These are phyloP conservation scores for Simmondsia chinensis DNA, from an alignment of 148 eudicot species.

Conservation along the genomic window DNA sequence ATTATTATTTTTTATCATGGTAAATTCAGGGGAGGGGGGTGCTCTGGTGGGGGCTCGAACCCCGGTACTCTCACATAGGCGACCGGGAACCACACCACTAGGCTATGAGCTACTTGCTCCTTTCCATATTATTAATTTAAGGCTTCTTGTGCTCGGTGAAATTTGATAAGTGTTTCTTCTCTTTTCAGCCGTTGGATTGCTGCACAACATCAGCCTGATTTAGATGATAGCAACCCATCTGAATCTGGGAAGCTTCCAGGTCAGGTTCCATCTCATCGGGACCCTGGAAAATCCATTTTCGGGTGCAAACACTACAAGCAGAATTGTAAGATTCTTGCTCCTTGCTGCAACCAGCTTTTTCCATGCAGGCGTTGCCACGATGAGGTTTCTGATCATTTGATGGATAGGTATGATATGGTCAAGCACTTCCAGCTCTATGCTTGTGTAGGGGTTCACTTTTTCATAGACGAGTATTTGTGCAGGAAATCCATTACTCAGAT, in stretches of 20 bases:
- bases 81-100: no score
- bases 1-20: no score
- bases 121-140: no score
- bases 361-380: conserved; percentile 93
- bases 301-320: conserved; percentile 94
- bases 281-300: conserved; percentile 33
- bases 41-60: no score
- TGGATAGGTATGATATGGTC: conserved; percentile 56
- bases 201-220: conserved; percentile 33
- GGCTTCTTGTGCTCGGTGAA: conserved; percentile 1
- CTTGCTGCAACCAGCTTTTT: conserved; percentile 70
- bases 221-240: conserved; percentile 16
- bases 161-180: conserved; percentile 8
- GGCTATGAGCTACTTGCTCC: no score
- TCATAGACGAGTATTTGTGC: conserved; percentile 17
- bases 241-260: conserved; percentile 51
- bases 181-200: conserved; percentile 52
- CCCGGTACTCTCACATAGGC: no score
- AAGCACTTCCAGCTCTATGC: conserved; percentile 3
- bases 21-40: no score
- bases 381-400: conserved; percentile 54
- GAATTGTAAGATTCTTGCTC: conserved; percentile 78
- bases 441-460: conserved; percentile 4
- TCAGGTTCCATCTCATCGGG: conserved; percentile 64
- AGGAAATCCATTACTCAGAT: conserved; percentile 72